Percentiles rank a stretch among this genome's conserved stretches.
Evolutionary conservation across 2,329 filamentous ascomycete genomes (phyloP).

Genomic region (Thelonectria olida): DNA sequence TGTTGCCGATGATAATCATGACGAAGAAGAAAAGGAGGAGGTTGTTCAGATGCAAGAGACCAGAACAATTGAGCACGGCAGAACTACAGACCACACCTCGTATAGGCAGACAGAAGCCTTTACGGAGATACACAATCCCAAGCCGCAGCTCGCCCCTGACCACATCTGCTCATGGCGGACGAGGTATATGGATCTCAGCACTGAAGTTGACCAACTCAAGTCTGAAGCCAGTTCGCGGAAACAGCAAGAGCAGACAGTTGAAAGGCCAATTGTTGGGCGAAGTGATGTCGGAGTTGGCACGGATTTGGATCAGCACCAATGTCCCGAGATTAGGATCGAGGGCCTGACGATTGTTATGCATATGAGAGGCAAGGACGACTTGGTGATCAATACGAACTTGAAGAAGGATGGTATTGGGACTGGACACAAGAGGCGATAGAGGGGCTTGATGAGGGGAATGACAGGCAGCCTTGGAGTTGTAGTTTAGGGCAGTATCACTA

Average conservation of each 20-base stretch:
- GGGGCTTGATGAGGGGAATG: slow-evolving; percentile 2
- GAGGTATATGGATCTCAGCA: slow-evolving; percentile 51
- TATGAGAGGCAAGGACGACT: slow-evolving; percentile 57
- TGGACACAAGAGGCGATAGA: background rate
- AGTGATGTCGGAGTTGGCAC: slow-evolving; percentile 33
- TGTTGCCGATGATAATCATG: slow-evolving; percentile 17
- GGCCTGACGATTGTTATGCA: slow-evolving; percentile 63
- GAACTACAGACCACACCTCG: slow-evolving; percentile 13
- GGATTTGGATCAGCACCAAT: slow-evolving; percentile 30
- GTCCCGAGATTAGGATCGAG: slow-evolving; percentile 54
- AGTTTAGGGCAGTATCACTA: slow-evolving; percentile 16
- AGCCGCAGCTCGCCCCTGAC: slow-evolving; percentile 47
- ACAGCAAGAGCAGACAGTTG: slow-evolving; percentile 18
- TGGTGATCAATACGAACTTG: slow-evolving; percentile 62
- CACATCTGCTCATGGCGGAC: slow-evolving; percentile 55
- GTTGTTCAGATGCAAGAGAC: slow-evolving; percentile 9
- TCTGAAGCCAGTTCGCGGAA: slow-evolving; percentile 46
- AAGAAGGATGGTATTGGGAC: slow-evolving; percentile 24
- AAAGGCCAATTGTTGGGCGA: slow-evolving; percentile 18
- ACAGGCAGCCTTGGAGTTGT: slow-evolving; percentile 1
- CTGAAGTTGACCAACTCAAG: slow-evolving; percentile 53
- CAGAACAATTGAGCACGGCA: background rate
- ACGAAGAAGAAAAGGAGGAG: background rate
- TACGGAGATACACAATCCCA: slow-evolving; percentile 43
- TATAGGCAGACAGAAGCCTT: slow-evolving; percentile 19